Base-by-base conservation (phyloP, 2,329 filamentous ascomycete genomes). In the Penicillium janthinellum region DNA sequence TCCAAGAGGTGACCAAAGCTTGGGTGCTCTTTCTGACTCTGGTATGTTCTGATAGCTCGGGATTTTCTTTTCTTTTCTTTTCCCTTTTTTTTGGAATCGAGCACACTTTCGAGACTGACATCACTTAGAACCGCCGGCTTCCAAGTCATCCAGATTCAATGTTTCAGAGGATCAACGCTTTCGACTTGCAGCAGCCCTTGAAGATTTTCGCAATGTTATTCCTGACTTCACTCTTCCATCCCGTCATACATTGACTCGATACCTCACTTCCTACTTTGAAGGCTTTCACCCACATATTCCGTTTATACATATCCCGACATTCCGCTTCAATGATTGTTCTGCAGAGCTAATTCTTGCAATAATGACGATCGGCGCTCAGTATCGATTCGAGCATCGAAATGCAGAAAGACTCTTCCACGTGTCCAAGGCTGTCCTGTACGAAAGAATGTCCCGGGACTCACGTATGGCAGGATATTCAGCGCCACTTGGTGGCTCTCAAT, bases 261-360 rank as follows among this genome's bases (percentile, higher is more conserved):
- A 90, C 62, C 75, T 91, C 35, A 87, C 89, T 59, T 88, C 88
- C 1, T 91, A 90, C 66, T 84, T 90, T 55, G 85, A 83, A 59
- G 88, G 88, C 0, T 90, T 91, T 59, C 81, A 86, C 58, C 79
- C 83, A 28, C 83, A 86, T 60, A 78, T 86, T 42, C 84, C 84
- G 0, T 86, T 91, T 61, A 77, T 91, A 31, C 89, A 92, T 70
- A 76, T 90, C 5, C 86, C 89, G 0, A 90, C 88, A 0, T 79
- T 91, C 49, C 80, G 82, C 1, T 83, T 87, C 0, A 83, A 83
- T 7, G 84, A 86, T n/a, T 82, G 86, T n/a, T 85, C 87, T 0
- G 84, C 88, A 0, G 89, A 91, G 71, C 77, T 91, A 4, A 77
- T 90, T 5, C 76, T 92, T 31, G 88, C 88, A 0, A 83, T 91